Base-by-base conservation (phyloP, 164 flowering plant genomes). In the Chloranthus sessilifolius region DNA sequence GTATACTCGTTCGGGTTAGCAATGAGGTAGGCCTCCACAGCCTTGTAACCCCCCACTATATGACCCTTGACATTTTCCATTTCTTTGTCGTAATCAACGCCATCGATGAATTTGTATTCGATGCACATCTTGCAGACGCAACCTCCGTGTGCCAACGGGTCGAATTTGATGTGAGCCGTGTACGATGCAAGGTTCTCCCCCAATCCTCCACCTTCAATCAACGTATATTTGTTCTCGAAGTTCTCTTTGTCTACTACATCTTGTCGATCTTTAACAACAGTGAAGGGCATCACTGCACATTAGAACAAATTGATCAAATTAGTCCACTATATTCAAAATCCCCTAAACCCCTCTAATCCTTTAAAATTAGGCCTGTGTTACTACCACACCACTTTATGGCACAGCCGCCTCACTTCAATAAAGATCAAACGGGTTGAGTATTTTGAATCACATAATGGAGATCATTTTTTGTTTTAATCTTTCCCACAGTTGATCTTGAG, bases 221-320 rank as follows among this genome's bases (percentile, higher is more conserved):
- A 28, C 14, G 11, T 12, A 30, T 44, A 44, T 24, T 14, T 25
- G 48, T 23, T 10, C 17, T 23, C 27, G 27, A 23, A 23, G 17
- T 44, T 44, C n/a, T 44, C 48, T 12, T 44, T 30, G 27, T 25
- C 48, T 17, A 44, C 16, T 30, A 44, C 48, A 3, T 44, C 31
- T 30, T 23, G 29, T 2, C 48, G 48, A 24, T 44, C 48, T 6
- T 8, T 44, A 28, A 44, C 48, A 25, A 25, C n/a, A n/a, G n/a
- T n/a, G n/a, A n/a, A n/a, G n/a, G n/a, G n/a, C n/a, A n/a, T n/a
- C n/a, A n/a, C n/a, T n/a, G n/a, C n/a, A n/a, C n/a, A n/a, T n/a
- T n/a, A n/a, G n/a, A n/a, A n/a, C n/a, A n/a, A n/a, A n/a, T n/a
- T n/a, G n/a, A n/a, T n/a, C n/a, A n/a, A n/a, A n/a, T n/a, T n/a